Percentiles rank a stretch among this genome's conserved stretches.
Conservation (phyloP, 108 stramenopile species). For the Skeletonema tropicum region DNA sequence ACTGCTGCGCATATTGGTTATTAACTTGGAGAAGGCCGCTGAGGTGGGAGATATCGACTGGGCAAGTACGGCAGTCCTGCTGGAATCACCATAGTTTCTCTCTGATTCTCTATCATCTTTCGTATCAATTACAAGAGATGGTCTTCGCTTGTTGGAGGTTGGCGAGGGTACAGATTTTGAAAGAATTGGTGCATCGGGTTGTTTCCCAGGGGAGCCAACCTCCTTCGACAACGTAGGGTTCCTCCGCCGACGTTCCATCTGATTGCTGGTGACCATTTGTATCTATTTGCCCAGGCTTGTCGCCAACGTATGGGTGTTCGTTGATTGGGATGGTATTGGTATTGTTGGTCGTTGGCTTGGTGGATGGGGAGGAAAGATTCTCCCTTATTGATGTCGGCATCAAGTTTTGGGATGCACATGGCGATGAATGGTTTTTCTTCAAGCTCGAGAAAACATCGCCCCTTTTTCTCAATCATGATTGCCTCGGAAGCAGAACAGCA, state of each 20-base stretch:
- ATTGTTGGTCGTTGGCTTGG: no score
- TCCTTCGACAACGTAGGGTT: not conserved
- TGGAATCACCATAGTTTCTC: not conserved
- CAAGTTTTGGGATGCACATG: not conserved
- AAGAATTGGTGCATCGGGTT: not conserved
- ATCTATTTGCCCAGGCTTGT: not conserved
- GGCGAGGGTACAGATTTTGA: not conserved
- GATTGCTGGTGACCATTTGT: not conserved
- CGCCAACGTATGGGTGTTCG: not conserved
- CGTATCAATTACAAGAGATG: not conserved
- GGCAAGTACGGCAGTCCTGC: not conserved
- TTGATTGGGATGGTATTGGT: no score
- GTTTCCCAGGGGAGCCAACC: not conserved
- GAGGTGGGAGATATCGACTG: not conserved
- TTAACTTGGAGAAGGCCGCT: not conserved
- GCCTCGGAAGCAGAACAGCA: no score
- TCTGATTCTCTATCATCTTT: constrained; percentile 2
- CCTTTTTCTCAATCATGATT: no score
- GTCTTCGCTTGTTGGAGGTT: not conserved
- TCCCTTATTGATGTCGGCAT: not conserved
- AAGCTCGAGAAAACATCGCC: not conserved
- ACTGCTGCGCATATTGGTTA: not conserved
- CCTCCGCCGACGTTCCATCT: not conserved
- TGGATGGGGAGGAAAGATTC: not conserved
- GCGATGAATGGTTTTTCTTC: no score